Evolutionary conservation across 2,329 filamentous ascomycete species (phyloP).

Genomic region (Podosphaera leucotricha): DNA sequence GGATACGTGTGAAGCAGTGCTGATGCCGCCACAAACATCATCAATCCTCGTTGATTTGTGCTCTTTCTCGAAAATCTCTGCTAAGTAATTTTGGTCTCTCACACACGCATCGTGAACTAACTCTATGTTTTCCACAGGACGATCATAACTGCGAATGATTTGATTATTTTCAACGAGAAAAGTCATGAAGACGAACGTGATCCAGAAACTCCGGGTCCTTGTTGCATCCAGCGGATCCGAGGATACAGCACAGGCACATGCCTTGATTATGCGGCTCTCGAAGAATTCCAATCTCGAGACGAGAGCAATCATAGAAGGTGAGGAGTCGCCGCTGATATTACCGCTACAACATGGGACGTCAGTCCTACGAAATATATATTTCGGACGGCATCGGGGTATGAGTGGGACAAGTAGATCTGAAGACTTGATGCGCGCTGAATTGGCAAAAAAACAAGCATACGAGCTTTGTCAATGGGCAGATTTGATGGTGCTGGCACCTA

Average conservation of each 20-base stretch:
- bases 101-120: no score
- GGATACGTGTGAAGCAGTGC: no score
- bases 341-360: slow-evolving; percentile 38
- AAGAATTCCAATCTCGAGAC: slow-evolving; percentile 38
- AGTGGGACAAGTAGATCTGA: slow-evolving; percentile 10
- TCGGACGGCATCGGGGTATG: slow-evolving; percentile 10
- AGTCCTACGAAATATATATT: slow-evolving; percentile 30
- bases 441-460: slow-evolving; percentile 28
- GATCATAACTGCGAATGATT: no score
- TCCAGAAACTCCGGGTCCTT: slow-evolving; percentile 32
- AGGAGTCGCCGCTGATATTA: slow-evolving; percentile 26
- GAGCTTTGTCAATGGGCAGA: slow-evolving; percentile 75
- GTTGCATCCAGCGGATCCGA: slow-evolving; percentile 40
- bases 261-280: slow-evolving; percentile 41
- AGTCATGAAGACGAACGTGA: slow-evolving; percentile 24
- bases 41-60: no score
- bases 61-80: no score
- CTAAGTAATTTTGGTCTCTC: no score
- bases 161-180: no score
- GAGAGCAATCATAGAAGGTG: slow-evolving; percentile 34
- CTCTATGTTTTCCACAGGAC: no score
- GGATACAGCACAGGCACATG: slow-evolving; percentile 40
- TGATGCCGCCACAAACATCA: no score
- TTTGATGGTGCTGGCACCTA: slow-evolving; percentile 59
- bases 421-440: slow-evolving; percentile 20